Evolutionary conservation across 345 rosid genomes (phyloP).

Genomic region (Crucihimalaya himalaica): DNA sequence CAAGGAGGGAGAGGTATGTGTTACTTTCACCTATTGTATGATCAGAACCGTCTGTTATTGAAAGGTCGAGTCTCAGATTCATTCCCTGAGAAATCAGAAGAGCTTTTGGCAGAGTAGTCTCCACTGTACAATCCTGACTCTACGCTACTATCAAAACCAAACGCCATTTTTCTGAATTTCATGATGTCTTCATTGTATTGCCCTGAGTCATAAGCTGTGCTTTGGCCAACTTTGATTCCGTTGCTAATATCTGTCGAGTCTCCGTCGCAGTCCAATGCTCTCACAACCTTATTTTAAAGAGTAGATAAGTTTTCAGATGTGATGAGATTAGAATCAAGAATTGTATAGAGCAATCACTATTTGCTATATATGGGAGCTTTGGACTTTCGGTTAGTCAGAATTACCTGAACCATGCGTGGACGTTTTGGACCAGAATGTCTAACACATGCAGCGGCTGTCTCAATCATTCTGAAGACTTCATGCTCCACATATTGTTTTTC

Average conservation of each 20-base stretch:
- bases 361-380: not conserved
- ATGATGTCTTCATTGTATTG: conserved; percentile 80
- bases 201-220: conserved; percentile 73
- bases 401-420: conserved; percentile 96
- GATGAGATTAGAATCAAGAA: conserved; percentile 4
- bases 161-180: conserved; percentile 71
- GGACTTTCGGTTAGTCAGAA: not conserved
- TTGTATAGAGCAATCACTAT: not conserved
- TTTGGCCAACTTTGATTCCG: conserved; percentile 81
- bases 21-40: conserved; percentile 33
- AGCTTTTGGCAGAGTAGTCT: conserved; percentile 46
- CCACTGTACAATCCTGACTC: conserved; percentile 58
- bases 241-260: conserved; percentile 72
- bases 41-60: conserved; percentile 31
- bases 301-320: conserved; percentile 1
- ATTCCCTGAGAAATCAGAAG: conserved; percentile 45
- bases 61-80: conserved; percentile 40
- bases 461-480: conserved; percentile 78
- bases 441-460: conserved; percentile 94
- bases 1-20: conserved; percentile 21
- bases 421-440: conserved; percentile 88
- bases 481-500: conserved; percentile 71
- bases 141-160: conserved; percentile 49
- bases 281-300: conserved; percentile 56
- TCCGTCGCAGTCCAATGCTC: conserved; percentile 71